These are phyloP conservation scores for Casuarina glauca DNA, from an alignment of 306 rosid species.

Conservation along the genomic window DNA sequence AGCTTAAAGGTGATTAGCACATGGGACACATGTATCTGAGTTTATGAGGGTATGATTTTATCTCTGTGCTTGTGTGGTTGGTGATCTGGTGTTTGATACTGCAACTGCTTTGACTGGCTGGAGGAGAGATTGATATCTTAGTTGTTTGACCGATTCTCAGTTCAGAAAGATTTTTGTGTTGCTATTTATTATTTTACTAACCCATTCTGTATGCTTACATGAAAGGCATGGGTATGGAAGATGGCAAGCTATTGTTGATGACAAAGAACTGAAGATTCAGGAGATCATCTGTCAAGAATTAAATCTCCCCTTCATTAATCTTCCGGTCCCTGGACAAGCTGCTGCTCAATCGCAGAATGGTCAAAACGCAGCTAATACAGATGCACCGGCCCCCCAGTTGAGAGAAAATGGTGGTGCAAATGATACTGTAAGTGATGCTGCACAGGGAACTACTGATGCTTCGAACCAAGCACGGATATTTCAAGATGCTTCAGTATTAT, in stretches of 20 bases:
- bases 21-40: background rate
- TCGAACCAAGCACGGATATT: conserved; percentile 54
- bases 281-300: conserved; percentile 91
- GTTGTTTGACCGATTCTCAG: background rate
- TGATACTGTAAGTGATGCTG: conserved; percentile 51
- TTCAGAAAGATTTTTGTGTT: conserved; percentile 7
- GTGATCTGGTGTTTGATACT: conserved; percentile 2
- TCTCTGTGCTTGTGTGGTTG: background rate
- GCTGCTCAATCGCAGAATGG: conserved; percentile 65
- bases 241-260: conserved; percentile 99
- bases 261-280: conserved; percentile 84
- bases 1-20: background rate
- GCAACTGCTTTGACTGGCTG: conserved; percentile 11
- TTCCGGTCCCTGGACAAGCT: conserved; percentile 67
- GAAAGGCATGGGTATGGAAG: conserved; percentile 96
- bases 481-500: conserved; percentile 63
- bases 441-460: conserved; percentile 59
- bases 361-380: conserved; percentile 43
- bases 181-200: conserved; percentile 8
- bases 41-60: background rate
- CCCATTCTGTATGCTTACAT: background rate
- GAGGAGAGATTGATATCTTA: conserved; percentile 19
- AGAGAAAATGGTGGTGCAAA: conserved; percentile 65
- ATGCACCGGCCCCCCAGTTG: conserved; percentile 51
- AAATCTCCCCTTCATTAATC: conserved; percentile 81